A percentile compares a stretch with the other conserved stretches of the same genome.
These are phyloP conservation scores for Gillenia trifoliata DNA, from an alignment of 306 rosid species.

Conservation along the genomic window DNA sequence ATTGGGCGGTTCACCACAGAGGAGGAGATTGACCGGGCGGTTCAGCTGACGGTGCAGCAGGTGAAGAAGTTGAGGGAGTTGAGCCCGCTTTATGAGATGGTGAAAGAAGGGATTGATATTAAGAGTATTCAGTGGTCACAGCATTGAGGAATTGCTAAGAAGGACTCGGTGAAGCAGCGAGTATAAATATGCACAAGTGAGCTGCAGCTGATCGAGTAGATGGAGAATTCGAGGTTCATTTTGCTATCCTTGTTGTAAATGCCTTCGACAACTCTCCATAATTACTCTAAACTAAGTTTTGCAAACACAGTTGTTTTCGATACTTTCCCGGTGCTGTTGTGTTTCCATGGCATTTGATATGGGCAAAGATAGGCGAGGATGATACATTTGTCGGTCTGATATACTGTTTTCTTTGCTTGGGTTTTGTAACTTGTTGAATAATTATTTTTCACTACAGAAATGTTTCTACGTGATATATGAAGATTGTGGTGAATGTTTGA, in stretches of 20 bases:
- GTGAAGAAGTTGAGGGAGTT: constrained; percentile 91
- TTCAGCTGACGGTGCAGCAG: constrained; percentile 66
- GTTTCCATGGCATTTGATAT: neutral
- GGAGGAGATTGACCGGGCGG: constrained; percentile 79
- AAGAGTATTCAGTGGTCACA: constrained; percentile 88
- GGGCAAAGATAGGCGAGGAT: neutral
- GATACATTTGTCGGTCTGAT: neutral
- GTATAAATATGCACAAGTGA: neutral
- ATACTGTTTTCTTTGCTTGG: neutral
- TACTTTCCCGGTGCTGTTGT: neutral
- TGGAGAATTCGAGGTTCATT: constrained; percentile 4
- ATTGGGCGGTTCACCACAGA: constrained; percentile 92
- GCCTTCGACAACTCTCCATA: neutral
- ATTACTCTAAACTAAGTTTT: neutral
- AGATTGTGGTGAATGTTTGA: neutral
- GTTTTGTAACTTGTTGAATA: neutral
- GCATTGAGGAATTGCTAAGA: constrained; percentile 37
- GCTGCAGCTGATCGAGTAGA: neutral
- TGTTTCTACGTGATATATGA: neutral
- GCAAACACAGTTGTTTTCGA: neutral
- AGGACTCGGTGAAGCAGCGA: neutral
- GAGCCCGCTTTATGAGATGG: constrained; percentile 99
- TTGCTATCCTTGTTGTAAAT: constrained; percentile 1
- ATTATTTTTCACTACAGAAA: neutral
- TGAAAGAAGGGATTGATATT: constrained; percentile 79